phyloP scores from a whole-genome alignment of 257 asterid species.

The Salvia splendens region DNA sequence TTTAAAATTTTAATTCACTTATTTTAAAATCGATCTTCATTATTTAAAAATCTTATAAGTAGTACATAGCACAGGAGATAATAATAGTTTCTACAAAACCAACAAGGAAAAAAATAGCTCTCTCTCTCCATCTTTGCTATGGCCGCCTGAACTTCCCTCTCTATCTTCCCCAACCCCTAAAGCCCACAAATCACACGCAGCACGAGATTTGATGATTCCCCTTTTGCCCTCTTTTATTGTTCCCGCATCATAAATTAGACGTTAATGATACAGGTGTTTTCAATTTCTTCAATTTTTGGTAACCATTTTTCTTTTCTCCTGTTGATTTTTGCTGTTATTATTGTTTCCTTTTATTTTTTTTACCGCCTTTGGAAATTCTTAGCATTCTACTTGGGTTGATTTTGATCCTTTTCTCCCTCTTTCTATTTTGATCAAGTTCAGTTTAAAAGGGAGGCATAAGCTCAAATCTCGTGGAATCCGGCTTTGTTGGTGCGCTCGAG shows the following conservation, averaged over 20 bases:
- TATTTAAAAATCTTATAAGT: no score
- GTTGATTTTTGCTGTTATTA: background rate
- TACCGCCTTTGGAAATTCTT: background rate
- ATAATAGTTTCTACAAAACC: conserved; percentile 34
- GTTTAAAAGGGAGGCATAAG: conserved; percentile 38
- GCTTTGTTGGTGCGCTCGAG: conserved; percentile 29
- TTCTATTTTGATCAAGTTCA: conserved; percentile 11
- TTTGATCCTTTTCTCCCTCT: conserved; percentile 25
- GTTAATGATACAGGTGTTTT: conserved; percentile 42
- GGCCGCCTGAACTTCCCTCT: conserved; percentile 60
- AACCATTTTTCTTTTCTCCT: no score
- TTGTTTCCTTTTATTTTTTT: conserved; percentile 20
- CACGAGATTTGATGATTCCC: background rate
- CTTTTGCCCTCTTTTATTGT: background rate
- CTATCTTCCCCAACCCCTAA: conserved; percentile 21
- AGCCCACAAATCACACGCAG: conserved; percentile 12
- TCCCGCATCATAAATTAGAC: conserved; percentile 17
- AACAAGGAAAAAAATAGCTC: conserved; percentile 32
- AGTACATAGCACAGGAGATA: no score
- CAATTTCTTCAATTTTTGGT: background rate
- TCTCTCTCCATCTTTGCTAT: conserved; percentile 35
- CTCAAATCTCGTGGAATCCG: conserved; percentile 36
- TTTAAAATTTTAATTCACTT: no score
- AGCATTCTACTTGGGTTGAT: conserved; percentile 27
- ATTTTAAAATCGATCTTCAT: no score